Base-by-base conservation (phyloP, 305 asterid species). In the Salvia sclarea region DNA sequence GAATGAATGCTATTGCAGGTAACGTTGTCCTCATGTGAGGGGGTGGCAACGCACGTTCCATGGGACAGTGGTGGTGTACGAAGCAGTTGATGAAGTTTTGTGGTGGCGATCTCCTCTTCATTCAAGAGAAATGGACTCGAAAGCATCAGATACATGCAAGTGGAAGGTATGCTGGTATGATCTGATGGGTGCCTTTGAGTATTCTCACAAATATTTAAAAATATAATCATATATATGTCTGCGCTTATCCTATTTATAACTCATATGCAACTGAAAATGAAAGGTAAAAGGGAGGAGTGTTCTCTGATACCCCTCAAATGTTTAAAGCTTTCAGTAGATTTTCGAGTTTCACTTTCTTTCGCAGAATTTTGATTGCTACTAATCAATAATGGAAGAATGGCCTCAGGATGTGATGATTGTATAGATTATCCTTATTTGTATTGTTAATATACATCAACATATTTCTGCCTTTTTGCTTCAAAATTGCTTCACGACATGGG, bases 1-100 rank as follows among this genome's bases (percentile, higher is more conserved):
- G 40, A 37, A 25, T 25, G 30, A 66, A n/a, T 14, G 66, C 43
- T 16, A 65, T 66, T 57, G 68, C 78, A 75, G 83, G 58, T 79
- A 43, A 68, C 17, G 18, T 38, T 18, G 50, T 14, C 33, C 5
- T 11, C 24, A 5, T 0, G 11, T 24, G 58, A 58, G 60, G 8
- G 17, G 52, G n/a, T 16, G 59, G 55, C 58, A 44, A 25, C 49
- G 59, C 66, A 43, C 22, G 21, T 13, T 61, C 35, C 35, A 30
- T 8, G 45, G 61, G 53, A 7, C 53, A 11, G 2, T 18, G 22
- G 31, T 21, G 18, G 13, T 14, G 49, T 44, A 43, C 40, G 7
- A 33, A 47, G 68, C 57, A 45, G 21, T 37, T 25, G 38, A 4
- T 18, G 71, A 43, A 40, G 63, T 55, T 57, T 17, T 50, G 54